Evolutionary conservation across 148 eudicot species (phyloP).

Genomic region (Amaranthus cruentus): DNA sequence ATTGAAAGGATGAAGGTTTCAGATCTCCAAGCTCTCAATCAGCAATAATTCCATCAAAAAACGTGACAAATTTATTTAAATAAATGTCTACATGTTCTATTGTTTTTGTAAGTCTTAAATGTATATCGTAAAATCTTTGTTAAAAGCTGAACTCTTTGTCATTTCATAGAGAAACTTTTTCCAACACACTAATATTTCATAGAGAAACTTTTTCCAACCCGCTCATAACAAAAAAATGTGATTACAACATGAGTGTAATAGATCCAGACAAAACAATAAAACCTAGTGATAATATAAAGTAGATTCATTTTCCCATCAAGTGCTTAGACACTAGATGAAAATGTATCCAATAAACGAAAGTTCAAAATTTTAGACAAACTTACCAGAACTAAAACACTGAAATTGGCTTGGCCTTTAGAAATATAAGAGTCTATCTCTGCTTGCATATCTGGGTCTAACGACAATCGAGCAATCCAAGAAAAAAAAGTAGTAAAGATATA

Average conservation of each 20-base stretch:
- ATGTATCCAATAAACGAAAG: slow-evolving; percentile 1
- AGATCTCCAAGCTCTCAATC: no score
- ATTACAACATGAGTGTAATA: not conserved
- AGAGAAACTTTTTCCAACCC: not conserved
- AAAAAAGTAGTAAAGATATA: not conserved
- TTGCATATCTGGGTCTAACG: slow-evolving; percentile 87
- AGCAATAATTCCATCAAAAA: no score
- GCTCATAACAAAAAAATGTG: not conserved
- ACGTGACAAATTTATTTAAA: no score
- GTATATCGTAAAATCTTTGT: no score
- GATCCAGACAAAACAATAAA: not conserved
- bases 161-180: not conserved
- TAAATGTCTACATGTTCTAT: no score
- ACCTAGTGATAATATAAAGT: not conserved
- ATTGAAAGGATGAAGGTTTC: no score
- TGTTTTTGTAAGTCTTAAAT: no score
- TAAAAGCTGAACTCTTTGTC: no score
- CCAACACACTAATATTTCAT: not conserved
- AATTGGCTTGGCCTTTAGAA: slow-evolving; percentile 64
- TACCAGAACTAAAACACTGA: slow-evolving; percentile 65
- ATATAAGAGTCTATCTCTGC: slow-evolving; percentile 61
- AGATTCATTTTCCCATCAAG: not conserved
- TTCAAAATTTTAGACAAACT: slow-evolving; percentile 18
- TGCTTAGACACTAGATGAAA: not conserved
- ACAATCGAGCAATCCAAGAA: slow-evolving; percentile 11